Evolutionary conservation across 805 yeast species (phyloP).

Genomic region (Yarrowia keelungensis): DNA sequence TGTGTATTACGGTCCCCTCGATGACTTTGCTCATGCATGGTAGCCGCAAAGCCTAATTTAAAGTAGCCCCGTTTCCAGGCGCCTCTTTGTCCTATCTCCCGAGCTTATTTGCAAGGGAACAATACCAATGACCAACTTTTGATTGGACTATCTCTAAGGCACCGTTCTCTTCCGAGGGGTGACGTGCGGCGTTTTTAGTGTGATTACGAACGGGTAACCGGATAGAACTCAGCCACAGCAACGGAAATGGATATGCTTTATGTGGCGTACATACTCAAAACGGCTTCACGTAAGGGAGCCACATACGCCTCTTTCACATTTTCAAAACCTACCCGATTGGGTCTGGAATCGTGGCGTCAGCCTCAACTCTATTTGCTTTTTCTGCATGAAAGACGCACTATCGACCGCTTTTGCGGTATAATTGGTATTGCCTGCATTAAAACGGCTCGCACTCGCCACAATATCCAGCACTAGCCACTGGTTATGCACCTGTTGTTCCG

Average conservation of each 20-base stretch:
- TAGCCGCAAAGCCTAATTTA: slow-evolving; percentile 17
- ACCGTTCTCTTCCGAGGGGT: slow-evolving; percentile 17
- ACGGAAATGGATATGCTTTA: too few species aligned
- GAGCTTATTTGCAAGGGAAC: too few species aligned
- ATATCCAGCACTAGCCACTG: slow-evolving; percentile 21
- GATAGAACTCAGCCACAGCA: too few species aligned
- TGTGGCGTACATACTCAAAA: too few species aligned
- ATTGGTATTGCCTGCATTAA: slow-evolving; percentile 3
- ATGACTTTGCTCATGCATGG: slow-evolving; percentile 23
- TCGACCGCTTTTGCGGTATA: background rate
- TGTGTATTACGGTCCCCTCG: background rate
- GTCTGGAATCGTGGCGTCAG: slow-evolving; percentile 27
- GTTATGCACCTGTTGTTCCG: slow-evolving; percentile 36
- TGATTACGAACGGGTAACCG: background rate
- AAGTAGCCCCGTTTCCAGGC: background rate
- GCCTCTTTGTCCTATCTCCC: background rate
- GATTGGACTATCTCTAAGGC: slow-evolving; percentile 1
- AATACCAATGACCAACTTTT: background rate
- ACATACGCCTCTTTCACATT: background rate
- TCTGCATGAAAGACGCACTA: background rate
- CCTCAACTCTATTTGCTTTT: background rate
- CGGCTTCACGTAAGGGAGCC: background rate
- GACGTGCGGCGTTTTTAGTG: slow-evolving; percentile 10
- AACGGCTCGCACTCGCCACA: slow-evolving; percentile 29
- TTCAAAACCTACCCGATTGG: slow-evolving; percentile 2